Percentiles rank a stretch among this genome's conserved stretches.
These are phyloP conservation scores for Debaryomycetaceae sp. DNA, from an alignment of 1,139 yeast species.

Conservation along the genomic window DNA sequence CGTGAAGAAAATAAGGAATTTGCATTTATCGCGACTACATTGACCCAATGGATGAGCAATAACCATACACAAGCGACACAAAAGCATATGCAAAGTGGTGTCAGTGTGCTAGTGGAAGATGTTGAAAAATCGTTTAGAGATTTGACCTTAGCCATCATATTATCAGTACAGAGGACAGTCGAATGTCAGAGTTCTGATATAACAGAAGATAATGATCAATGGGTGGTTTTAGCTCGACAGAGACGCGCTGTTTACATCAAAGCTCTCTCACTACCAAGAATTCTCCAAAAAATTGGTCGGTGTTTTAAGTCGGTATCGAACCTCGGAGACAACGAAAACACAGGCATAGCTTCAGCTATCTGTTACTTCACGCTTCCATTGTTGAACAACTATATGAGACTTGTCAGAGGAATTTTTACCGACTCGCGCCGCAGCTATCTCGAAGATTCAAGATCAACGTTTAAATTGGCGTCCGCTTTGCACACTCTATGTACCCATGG, in stretches of 20 bases:
- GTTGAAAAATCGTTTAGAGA: conserved; percentile 40
- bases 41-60: conserved; percentile 25
- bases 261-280: conserved; percentile 21
- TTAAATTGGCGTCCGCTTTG: conserved; percentile 44
- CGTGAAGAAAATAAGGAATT: conserved; percentile 13
- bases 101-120: conserved; percentile 18
- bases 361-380: conserved; percentile 50
- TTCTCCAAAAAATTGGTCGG: conserved; percentile 12
- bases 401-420: conserved; percentile 28
- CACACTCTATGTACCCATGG: conserved; percentile 68
- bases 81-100: no score
- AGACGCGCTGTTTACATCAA: conserved; percentile 28
- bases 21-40: conserved; percentile 37
- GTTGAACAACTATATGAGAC: conserved; percentile 40
- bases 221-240: conserved; percentile 47
- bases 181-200: conserved; percentile 21
- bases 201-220: conserved; percentile 46
- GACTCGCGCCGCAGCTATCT: conserved; percentile 37
- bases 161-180: conserved; percentile 53
- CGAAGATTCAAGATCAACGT: conserved; percentile 51
- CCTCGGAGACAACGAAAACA: conserved; percentile 22
- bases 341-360: conserved; percentile 31
- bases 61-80: conserved; percentile 3
- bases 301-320: conserved; percentile 10
- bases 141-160: conserved; percentile 49